phyloP scores from a whole-genome alignment of 495 filamentous ascomycete genomes.

The Wilcoxina mikolae region DNA sequence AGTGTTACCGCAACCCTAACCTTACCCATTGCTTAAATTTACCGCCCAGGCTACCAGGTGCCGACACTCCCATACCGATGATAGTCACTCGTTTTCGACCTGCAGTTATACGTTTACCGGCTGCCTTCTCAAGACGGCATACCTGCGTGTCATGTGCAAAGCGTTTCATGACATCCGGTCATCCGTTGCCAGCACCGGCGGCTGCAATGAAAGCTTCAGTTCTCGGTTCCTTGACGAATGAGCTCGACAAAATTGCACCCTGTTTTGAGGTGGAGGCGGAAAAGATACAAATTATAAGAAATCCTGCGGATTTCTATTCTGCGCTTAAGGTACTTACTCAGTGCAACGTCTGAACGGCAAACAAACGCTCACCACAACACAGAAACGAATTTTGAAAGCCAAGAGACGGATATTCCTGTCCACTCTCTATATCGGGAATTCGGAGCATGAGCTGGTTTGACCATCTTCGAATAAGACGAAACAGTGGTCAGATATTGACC shows the following conservation, averaged over 20 bases:
- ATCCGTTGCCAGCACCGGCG: slow-evolving; percentile 20
- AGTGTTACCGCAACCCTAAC: too few species aligned
- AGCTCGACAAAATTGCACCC: slow-evolving; percentile 79
- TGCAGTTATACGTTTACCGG: slow-evolving; percentile 13
- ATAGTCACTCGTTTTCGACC: slow-evolving; percentile 17
- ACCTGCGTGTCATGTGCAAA: slow-evolving; percentile 10
- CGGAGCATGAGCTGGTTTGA: slow-evolving; percentile 66
- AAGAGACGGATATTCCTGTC: slow-evolving; percentile 72
- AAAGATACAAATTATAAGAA: slow-evolving; percentile 63
- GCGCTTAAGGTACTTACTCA: slow-evolving; percentile 60
- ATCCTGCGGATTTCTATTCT: slow-evolving; percentile 72
- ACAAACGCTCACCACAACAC: slow-evolving; percentile 15
- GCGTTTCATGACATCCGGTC: slow-evolving; percentile 30
- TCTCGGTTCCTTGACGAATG: slow-evolving; percentile 53
- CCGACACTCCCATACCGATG: slow-evolving; percentile 8
- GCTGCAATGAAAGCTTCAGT: slow-evolving; percentile 32
- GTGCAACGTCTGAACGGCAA: slow-evolving; percentile 1
- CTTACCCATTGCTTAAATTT: too few species aligned
- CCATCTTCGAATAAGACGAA: background rate
- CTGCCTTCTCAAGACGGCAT: background rate
- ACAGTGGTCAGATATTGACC: background rate
- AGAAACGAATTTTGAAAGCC: slow-evolving; percentile 70
- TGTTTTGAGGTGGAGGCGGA: slow-evolving; percentile 71
- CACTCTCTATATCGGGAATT: slow-evolving; percentile 90
- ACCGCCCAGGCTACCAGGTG: too few species aligned